Conservation (phyloP, 495 filamentous ascomycete species). For the Daldinia caldariorum region DNA sequence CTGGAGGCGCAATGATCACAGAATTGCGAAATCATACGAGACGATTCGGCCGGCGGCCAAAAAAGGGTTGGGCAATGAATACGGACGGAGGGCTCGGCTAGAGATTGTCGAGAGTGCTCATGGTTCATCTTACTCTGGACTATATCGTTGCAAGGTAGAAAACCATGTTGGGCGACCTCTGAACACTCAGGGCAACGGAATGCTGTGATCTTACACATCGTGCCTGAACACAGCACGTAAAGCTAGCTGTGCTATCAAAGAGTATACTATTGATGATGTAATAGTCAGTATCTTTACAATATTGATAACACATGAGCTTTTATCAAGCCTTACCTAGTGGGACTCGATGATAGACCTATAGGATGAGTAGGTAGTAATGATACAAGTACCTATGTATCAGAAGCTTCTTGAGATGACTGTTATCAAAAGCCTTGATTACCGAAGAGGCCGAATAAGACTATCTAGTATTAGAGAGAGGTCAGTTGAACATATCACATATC, state of each 20-base stretch:
- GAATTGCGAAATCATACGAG: neutral
- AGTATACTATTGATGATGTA: neutral
- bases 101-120: too few relatives aligned
- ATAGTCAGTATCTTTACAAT: neutral
- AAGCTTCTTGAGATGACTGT: neutral
- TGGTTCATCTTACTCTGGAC: neutral
- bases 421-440: neutral
- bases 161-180: neutral
- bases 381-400: neutral
- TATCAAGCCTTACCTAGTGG: neutral
- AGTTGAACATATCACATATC: too few relatives aligned
- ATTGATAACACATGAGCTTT: neutral
- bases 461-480: too few relatives aligned
- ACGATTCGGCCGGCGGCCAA: slow-evolving; percentile 4
- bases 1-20: neutral
- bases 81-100: neutral
- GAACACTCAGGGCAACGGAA: neutral
- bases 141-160: neutral
- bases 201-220: neutral
- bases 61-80: neutral
- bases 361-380: neutral
- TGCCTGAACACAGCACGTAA: too few relatives aligned
- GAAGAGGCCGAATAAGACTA: neutral
- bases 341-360: too few relatives aligned
- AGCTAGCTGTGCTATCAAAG: neutral